phyloP scores from a whole-genome alignment of 371 early-diverging fungal species.

The Mortierella sp. region DNA sequence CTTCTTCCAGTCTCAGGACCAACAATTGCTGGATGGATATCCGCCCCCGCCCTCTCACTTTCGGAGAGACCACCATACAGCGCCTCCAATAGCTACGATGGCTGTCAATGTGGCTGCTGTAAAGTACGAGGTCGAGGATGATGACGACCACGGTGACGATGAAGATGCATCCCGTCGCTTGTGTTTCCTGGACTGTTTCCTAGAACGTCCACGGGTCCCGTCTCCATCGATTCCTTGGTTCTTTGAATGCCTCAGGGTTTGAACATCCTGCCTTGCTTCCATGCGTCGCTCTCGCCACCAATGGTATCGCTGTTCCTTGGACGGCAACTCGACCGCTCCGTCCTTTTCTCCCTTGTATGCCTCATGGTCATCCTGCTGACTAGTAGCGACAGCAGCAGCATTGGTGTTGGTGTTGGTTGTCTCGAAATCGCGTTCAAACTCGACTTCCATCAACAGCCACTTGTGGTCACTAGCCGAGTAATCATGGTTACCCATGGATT shows the following conservation, averaged over 20 bases:
- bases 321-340: constrained; percentile 6
- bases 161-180: background rate
- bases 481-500: constrained; percentile 71
- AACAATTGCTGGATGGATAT: too few species aligned
- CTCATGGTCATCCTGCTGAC: background rate
- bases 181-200: background rate
- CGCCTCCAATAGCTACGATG: constrained; percentile 10
- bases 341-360: background rate
- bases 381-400: background rate
- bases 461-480: constrained; percentile 80
- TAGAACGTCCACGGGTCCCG: background rate
- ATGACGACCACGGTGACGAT: constrained; percentile 1
- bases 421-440: constrained; percentile 44
- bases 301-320: constrained; percentile 36
- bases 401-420: background rate
- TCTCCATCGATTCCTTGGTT: too few species aligned
- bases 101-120: constrained; percentile 16
- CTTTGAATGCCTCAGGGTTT: constrained; percentile 6
- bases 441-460: constrained; percentile 73
- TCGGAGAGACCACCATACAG: constrained; percentile 16
- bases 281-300: constrained; percentile 45
- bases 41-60: too few species aligned
- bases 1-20: too few species aligned
- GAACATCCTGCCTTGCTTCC: constrained; percentile 31
- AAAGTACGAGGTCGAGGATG: constrained; percentile 1